These are phyloP conservation scores for Cyclanthera cordifolia DNA, from an alignment of 306 rosid species.

Conservation along the genomic window DNA sequence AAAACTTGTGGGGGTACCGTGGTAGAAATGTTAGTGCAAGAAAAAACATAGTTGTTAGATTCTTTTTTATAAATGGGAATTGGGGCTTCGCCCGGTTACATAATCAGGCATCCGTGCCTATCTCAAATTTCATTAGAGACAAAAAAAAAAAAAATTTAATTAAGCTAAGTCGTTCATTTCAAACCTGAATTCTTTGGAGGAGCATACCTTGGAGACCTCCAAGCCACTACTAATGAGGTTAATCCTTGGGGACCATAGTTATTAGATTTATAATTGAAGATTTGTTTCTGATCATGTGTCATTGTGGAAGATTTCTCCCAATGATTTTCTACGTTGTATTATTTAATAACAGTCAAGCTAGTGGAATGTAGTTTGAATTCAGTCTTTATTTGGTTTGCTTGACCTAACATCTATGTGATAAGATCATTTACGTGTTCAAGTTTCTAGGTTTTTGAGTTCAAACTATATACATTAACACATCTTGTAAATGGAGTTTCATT, in stretches of 20 bases:
- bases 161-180: too few species aligned
- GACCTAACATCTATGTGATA: neutral
- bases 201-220: too few species aligned
- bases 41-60: too few species aligned
- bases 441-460: conserved; percentile 9
- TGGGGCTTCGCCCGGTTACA: too few species aligned
- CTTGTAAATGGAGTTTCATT: neutral
- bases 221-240: too few species aligned
- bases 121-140: too few species aligned
- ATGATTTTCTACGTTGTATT: neutral
- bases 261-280: neutral
- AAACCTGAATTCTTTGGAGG: too few species aligned
- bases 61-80: too few species aligned
- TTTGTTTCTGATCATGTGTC: neutral
- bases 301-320: neutral
- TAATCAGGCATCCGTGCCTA: too few species aligned
- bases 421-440: too few species aligned
- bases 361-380: neutral
- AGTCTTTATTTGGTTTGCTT: neutral
- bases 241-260: too few species aligned
- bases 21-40: neutral
- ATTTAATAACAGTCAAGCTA: neutral
- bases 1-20: neutral
- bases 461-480: neutral
- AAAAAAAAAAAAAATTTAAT: too few species aligned